A percentile compares a stretch with the other conserved stretches of the same genome.
Conservation (phyloP, 2,329 filamentous ascomycete species). For the Pseudogymnoascus sp. region DNA sequence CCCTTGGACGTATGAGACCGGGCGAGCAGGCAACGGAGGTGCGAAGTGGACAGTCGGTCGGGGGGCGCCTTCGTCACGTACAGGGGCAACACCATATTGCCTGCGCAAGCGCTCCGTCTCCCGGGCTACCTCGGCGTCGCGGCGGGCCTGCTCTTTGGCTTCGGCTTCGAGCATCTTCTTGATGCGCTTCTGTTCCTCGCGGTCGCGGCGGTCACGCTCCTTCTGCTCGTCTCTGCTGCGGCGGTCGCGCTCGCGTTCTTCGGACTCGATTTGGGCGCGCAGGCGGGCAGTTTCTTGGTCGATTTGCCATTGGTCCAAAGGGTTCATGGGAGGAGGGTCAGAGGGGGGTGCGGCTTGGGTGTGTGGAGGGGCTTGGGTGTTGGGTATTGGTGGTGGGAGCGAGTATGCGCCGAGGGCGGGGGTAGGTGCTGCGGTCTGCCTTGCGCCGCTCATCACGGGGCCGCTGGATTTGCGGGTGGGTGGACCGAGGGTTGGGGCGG, state of each 20-base stretch:
- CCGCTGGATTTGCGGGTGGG: constrained; percentile 25
- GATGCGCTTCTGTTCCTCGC: constrained; percentile 49
- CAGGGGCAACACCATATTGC: constrained; percentile 47
- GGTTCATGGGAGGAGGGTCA: constrained; percentile 27
- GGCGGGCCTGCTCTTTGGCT: constrained; percentile 49
- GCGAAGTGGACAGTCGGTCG: constrained; percentile 12
- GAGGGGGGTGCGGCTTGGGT: constrained; percentile 17
- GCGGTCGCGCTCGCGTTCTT: constrained; percentile 42
- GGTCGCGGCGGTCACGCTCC: constrained; percentile 48
- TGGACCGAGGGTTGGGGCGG: constrained; percentile 24
- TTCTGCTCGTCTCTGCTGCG: constrained; percentile 49
- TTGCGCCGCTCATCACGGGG: constrained; percentile 24
- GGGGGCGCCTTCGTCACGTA: constrained; percentile 4
- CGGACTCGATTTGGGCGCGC: constrained; percentile 40
- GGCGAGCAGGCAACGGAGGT: constrained; percentile 15
- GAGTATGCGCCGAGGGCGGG: constrained; percentile 16
- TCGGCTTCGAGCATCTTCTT: constrained; percentile 61
- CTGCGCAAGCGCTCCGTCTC: constrained; percentile 76
- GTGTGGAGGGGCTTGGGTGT: constrained; percentile 17
- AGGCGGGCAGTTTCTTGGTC: constrained; percentile 75
- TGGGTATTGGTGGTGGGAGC: constrained; percentile 16
- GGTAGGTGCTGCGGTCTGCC: constrained; percentile 14
- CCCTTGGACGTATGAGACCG: neutral
- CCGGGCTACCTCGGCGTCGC: constrained; percentile 56
- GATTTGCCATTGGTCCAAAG: constrained; percentile 36